Evolutionary conservation across 2,329 filamentous ascomycete genomes (phyloP).

Genomic region (Salinomyces thailandicus): DNA sequence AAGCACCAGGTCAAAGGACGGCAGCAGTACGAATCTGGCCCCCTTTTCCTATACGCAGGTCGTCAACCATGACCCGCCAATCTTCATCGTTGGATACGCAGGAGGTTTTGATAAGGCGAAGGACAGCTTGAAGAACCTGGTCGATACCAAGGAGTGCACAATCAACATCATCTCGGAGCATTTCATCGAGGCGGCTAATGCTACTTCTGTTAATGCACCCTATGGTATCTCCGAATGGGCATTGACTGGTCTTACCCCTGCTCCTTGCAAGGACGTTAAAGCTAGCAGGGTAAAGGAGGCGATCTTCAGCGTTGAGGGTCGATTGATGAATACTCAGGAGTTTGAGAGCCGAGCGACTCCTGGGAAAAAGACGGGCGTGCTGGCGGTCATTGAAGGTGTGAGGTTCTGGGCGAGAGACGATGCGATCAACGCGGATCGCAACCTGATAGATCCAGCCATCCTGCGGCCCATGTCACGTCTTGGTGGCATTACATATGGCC

Average conservation of each 20-base stretch:
- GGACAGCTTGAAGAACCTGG: conserved; percentile 66
- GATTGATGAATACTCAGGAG: conserved; percentile 61
- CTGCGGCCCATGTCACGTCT: conserved; percentile 66
- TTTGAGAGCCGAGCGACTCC: conserved; percentile 62
- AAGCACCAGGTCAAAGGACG: conserved; percentile 50
- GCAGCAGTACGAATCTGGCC: conserved; percentile 61
- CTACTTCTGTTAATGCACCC: conserved; percentile 67
- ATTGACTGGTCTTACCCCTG: conserved; percentile 63
- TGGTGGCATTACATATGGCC: conserved; percentile 77
- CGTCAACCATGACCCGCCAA: conserved; percentile 73
- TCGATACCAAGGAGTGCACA: conserved; percentile 57
- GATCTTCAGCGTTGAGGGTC: conserved; percentile 72
- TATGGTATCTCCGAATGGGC: conserved; percentile 70
- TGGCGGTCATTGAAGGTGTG: conserved; percentile 72
- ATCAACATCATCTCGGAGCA: conserved; percentile 83
- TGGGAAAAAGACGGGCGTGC: conserved; percentile 62
- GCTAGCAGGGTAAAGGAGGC: conserved; percentile 69
- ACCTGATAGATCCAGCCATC: conserved; percentile 61
- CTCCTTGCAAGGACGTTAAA: conserved; percentile 53
- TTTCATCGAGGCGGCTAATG: conserved; percentile 80
- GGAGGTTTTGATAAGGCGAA: conserved; percentile 54
- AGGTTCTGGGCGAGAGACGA: conserved; percentile 86
- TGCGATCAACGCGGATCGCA: conserved; percentile 67
- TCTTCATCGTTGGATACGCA: conserved; percentile 59
- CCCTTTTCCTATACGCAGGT: conserved; percentile 83